A percentile compares a stretch with the other conserved stretches of the same genome.
Conservation (phyloP, 306 rosid genomes). For the Fagus sylvatica region DNA sequence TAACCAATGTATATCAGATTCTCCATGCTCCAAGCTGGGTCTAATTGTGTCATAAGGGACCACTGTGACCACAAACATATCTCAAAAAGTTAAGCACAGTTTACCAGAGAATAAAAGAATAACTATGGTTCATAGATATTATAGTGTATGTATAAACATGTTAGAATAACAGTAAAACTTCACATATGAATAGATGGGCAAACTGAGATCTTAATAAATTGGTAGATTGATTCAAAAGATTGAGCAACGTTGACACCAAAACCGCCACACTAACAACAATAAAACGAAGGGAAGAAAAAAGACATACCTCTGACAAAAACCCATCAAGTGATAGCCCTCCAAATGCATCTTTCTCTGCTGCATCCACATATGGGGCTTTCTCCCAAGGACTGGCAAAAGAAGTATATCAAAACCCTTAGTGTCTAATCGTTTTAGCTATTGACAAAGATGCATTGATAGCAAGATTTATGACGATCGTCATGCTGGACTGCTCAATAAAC, state of each 20-base stretch:
- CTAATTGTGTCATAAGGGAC: conserved; percentile 89
- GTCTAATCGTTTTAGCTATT: conserved; percentile 8
- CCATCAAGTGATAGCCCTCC: conserved; percentile 84
- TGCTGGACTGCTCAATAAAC: not conserved
- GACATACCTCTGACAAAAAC: conserved; percentile 59
- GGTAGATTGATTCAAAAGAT: not conserved
- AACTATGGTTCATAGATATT: not conserved
- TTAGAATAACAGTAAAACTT: not conserved
- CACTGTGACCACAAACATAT: conserved; percentile 55
- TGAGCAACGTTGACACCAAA: not conserved
- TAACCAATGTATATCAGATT: conserved; percentile 91
- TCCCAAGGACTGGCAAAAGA: conserved; percentile 74
- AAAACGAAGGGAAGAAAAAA: conserved; percentile 1
- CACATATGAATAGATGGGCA: not conserved
- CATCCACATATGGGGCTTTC: conserved; percentile 69
- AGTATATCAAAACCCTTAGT: conserved; percentile 14
- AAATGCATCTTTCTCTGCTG: conserved; percentile 76
- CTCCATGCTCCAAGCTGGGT: conserved; percentile 80
- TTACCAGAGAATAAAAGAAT: not conserved
- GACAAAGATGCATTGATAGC: conserved; percentile 12
- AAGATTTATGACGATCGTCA: not conserved
- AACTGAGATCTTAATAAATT: not conserved
- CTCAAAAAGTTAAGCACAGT: conserved; percentile 4
- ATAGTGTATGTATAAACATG: not conserved
- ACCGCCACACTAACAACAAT: not conserved